Percentiles rank a stretch among this genome's conserved stretches.
These are phyloP conservation scores for Neofusicoccum kwambonambiense DNA, from an alignment of 2,329 filamentous ascomycete species.

Conservation along the genomic window DNA sequence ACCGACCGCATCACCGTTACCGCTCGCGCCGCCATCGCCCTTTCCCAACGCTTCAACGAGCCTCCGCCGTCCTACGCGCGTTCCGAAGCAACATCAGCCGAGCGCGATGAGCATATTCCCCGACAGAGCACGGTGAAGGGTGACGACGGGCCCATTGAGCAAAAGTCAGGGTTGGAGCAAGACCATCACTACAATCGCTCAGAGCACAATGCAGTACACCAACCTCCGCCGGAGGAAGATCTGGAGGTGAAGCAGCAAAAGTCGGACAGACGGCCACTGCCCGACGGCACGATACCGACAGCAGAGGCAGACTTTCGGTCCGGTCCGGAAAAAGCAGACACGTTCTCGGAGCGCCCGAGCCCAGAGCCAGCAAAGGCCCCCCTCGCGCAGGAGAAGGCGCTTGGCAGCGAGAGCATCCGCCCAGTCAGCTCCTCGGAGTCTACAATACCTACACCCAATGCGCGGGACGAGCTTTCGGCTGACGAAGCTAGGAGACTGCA, in stretches of 20 bases:
- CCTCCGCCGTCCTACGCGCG: conserved; percentile 35
- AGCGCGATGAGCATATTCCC: conserved; percentile 28
- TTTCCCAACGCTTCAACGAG: conserved; percentile 60
- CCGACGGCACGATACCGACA: conserved; percentile 52
- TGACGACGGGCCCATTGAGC: conserved; percentile 26
- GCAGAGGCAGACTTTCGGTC: conserved; percentile 31
- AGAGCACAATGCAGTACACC: conserved; percentile 39
- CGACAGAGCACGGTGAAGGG: conserved; percentile 31
- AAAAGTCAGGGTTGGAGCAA: conserved; percentile 38
- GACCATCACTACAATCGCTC: conserved; percentile 52
- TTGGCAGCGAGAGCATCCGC: conserved; percentile 28
- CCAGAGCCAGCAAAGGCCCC: conserved; percentile 38
- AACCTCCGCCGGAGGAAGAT: conserved; percentile 38
- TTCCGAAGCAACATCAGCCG: conserved; percentile 25
- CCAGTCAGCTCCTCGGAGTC: conserved; percentile 40
- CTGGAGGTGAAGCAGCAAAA: conserved; percentile 49
- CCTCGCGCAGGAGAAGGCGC: conserved; percentile 28
- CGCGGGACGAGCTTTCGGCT: conserved; percentile 33
- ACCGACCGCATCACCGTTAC: conserved; percentile 62
- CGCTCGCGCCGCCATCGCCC: conserved; percentile 58
- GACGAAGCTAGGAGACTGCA: conserved; percentile 48
- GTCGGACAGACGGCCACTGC: conserved; percentile 44
- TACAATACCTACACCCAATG: conserved; percentile 39
- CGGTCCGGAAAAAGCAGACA: conserved; percentile 32
- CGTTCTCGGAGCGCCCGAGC: conserved; percentile 30